A percentile compares a stretch with the other conserved stretches of the same genome.
Evolutionary conservation across 306 rosid species (phyloP).

Genomic region (Carpinus fangiana): DNA sequence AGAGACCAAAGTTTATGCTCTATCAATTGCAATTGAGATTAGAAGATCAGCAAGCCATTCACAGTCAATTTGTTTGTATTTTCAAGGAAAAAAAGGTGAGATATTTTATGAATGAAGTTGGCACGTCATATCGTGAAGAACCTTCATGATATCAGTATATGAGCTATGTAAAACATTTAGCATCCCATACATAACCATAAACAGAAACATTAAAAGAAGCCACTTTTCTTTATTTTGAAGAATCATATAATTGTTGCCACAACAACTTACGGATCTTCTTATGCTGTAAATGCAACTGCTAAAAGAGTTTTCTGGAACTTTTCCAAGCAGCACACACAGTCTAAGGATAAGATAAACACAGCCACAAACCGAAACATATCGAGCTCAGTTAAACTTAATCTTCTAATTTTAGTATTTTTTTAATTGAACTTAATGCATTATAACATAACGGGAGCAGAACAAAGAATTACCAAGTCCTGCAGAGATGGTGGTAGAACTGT

Average conservation of each 20-base stretch:
- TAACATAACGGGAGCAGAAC: conserved; percentile 16
- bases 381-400: not conserved
- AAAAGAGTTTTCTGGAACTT: not conserved
- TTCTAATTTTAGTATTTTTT: no score
- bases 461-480: conserved; percentile 87
- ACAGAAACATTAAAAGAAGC: not conserved
- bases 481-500: conserved; percentile 97
- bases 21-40: not conserved
- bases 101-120: not conserved
- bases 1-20: conserved; percentile 4
- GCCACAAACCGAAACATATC: not conserved
- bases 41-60: not conserved
- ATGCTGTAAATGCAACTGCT: not conserved
- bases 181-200: not conserved
- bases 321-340: not conserved
- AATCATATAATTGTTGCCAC: not conserved
- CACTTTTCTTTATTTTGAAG: conserved; percentile 4
- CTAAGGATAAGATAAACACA: not conserved
- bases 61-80: not conserved
- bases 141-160: not conserved
- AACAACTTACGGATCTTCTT: not conserved
- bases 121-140: not conserved
- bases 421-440: not conserved
- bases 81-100: not conserved
- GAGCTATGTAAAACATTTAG: not conserved